Conservation (phyloP, 1,139 yeast species). For the Yamadazyma sp. region DNA sequence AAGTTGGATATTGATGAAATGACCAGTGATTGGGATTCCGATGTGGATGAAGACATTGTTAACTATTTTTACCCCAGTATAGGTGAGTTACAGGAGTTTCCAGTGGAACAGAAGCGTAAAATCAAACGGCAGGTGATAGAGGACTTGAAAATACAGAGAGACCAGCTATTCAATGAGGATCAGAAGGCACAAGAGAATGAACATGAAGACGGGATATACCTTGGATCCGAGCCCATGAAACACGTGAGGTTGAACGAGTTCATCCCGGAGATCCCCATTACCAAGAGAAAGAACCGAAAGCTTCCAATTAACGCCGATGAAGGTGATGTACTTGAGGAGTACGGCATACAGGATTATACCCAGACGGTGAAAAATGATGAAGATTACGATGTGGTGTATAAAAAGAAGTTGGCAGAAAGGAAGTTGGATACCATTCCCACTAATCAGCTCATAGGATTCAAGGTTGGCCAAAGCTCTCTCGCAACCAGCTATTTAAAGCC, state of each 20-base stretch:
- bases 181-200: constrained; percentile 9
- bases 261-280: constrained; percentile 23
- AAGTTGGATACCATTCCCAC: constrained; percentile 26
- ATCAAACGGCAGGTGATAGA: constrained; percentile 38
- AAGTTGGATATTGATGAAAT: constrained; percentile 33
- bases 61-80: constrained; percentile 44
- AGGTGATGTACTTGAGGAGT: constrained; percentile 40
- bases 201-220: constrained; percentile 36
- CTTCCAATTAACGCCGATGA: constrained; percentile 29
- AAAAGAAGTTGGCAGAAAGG: constrained; percentile 20
- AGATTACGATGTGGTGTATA: constrained; percentile 30
- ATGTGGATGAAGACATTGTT: constrained; percentile 42
- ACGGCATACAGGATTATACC: constrained; percentile 35
- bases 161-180: constrained; percentile 14
- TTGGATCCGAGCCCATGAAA: constrained; percentile 23
- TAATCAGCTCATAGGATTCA: constrained; percentile 35
- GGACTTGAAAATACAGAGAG: constrained; percentile 24
- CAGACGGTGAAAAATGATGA: constrained; percentile 24
- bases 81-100: constrained; percentile 24
- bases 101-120: constrained; percentile 36
- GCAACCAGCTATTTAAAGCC: constrained; percentile 6
- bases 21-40: constrained; percentile 43
- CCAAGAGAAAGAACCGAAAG: constrained; percentile 27
- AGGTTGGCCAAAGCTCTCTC: constrained; percentile 29
- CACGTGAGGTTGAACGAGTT: constrained; percentile 25